phyloP scores from a whole-genome alignment of 1,139 yeast species.

The Hansenula lynferdii region DNA sequence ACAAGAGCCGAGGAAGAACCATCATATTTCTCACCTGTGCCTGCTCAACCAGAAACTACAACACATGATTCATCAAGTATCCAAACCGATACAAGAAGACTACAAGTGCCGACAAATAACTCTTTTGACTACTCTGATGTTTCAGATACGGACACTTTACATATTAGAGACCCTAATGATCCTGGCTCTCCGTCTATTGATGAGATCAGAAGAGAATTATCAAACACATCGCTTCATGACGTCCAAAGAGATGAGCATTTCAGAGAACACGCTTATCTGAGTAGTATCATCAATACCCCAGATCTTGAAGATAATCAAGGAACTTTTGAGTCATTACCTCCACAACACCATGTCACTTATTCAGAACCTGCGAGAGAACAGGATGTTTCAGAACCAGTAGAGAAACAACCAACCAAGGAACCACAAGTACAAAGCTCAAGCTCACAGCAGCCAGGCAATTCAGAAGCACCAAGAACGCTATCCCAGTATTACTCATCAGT shows the following conservation, averaged over 20 bases:
- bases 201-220: not conserved
- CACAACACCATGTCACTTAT: no score
- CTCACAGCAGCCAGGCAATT: no score
- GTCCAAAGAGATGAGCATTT: slow-evolving; percentile 4
- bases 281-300: slow-evolving; percentile 18
- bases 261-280: slow-evolving; percentile 18
- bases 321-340: not conserved
- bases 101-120: slow-evolving; percentile 4
- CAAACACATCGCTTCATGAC: not conserved
- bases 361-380: no score
- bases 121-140: slow-evolving; percentile 11
- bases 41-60: not conserved
- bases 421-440: not conserved
- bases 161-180: slow-evolving; percentile 12
- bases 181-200: slow-evolving; percentile 2
- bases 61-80: not conserved
- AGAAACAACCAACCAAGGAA: no score
- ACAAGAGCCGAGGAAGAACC: not conserved
- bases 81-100: not conserved
- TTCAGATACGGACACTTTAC: slow-evolving; percentile 22
- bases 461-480: slow-evolving; percentile 1
- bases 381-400: no score
- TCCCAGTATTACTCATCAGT: slow-evolving; percentile 21
- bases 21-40: slow-evolving; percentile 1
- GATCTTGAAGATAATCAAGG: slow-evolving; percentile 6